These are phyloP conservation scores for California macrophylla DNA, from an alignment of 441 rosid species.

Conservation along the genomic window DNA sequence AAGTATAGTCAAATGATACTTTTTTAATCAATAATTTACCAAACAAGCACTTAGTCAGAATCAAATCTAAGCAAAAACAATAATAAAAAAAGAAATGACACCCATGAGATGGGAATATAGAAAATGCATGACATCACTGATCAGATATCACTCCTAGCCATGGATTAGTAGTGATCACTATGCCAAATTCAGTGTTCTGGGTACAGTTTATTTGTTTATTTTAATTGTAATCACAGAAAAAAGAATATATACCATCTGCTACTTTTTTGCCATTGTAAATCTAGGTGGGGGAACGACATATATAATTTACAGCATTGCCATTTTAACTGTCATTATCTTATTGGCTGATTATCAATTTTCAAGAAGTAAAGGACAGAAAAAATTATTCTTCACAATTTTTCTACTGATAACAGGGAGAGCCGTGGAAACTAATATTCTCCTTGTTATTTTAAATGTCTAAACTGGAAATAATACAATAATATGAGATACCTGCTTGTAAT, in stretches of 20 bases:
- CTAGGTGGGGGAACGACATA: constrained; percentile 1
- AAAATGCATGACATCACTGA: neutral
- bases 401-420: neutral
- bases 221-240: neutral
- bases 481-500: neutral
- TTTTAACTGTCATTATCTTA: neutral
- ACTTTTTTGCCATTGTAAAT: neutral
- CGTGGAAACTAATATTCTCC: neutral
- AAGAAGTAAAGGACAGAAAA: neutral
- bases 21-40: neutral
- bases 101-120: constrained; percentile 4
- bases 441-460: neutral
- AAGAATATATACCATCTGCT: constrained; percentile 11
- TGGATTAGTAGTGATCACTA: constrained; percentile 1
- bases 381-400: neutral
- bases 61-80: constrained; percentile 12
- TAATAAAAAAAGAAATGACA: neutral
- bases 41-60: neutral
- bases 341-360: neutral
- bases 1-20: too few relatives aligned
- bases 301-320: neutral
- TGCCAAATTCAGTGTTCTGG: constrained; percentile 11
- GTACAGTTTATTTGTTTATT: neutral
- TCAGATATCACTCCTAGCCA: neutral
- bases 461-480: neutral